Evolutionary conservation across 2,329 filamentous ascomycete species (phyloP).

Genomic region (Stachybotrys elegans): DNA sequence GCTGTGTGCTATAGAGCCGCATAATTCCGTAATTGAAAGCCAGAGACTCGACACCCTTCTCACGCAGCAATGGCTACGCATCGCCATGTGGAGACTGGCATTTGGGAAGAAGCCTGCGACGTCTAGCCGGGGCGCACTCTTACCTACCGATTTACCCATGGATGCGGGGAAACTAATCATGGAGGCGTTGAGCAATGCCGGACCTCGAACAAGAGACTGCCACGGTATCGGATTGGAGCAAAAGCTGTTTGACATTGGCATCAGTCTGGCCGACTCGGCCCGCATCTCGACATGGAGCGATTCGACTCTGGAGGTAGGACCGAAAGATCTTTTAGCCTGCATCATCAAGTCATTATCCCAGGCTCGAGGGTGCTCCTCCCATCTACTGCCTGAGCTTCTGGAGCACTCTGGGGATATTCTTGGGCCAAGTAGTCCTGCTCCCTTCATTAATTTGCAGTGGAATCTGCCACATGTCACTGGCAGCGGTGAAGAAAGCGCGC

Average conservation of each 20-base stretch:
- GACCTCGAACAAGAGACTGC: constrained; percentile 21
- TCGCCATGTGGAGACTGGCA: constrained; percentile 25
- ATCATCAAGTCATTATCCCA: constrained; percentile 18
- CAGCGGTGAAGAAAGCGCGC: not conserved
- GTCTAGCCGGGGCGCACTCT: constrained; percentile 11
- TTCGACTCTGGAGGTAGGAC: constrained; percentile 19
- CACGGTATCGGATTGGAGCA: constrained; percentile 27
- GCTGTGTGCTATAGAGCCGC: constrained; percentile 19
- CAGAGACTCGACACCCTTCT: constrained; percentile 26
- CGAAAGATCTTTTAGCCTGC: constrained; percentile 20
- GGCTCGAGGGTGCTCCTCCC: constrained; percentile 20
- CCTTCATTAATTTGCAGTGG: constrained; percentile 9
- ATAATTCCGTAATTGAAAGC: constrained; percentile 23
- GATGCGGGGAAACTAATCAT: constrained; percentile 25
- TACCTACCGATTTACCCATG: constrained; percentile 18
- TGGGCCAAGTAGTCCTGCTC: constrained; percentile 7
- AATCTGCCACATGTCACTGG: constrained; percentile 1
- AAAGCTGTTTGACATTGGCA: constrained; percentile 25
- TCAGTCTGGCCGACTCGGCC: constrained; percentile 22
- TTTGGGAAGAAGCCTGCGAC: constrained; percentile 19
- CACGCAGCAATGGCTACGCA: constrained; percentile 25
- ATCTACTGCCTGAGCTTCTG: constrained; percentile 20
- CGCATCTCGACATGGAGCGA: constrained; percentile 12
- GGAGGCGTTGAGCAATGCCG: constrained; percentile 17
- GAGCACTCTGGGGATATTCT: constrained; percentile 16